Evolutionary conservation across 208 protist genomes (phyloP).

Genomic region (Blastocrithidia nonstop): DNA sequence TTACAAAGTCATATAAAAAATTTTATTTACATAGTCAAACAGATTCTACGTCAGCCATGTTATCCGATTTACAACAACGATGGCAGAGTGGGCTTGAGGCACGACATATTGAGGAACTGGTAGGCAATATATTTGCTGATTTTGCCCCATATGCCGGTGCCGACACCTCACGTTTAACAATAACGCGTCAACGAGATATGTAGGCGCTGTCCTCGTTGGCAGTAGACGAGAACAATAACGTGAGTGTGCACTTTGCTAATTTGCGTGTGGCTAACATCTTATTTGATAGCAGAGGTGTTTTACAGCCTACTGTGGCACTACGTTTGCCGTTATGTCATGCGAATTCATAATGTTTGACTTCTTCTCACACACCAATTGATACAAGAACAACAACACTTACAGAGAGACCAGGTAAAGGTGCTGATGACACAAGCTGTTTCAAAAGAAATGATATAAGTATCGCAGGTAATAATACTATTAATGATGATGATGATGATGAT

Average conservation of each 20-base stretch:
- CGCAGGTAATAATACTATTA: too few species aligned
- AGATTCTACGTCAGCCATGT: not conserved
- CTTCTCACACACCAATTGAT: too few species aligned
- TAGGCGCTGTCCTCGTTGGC: constrained; percentile 11
- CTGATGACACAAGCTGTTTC: too few species aligned
- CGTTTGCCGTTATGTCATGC: constrained; percentile 23
- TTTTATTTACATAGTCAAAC: not conserved
- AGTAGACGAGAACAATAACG: constrained; percentile 30
- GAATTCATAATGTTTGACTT: too few species aligned
- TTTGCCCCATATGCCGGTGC: constrained; percentile 72
- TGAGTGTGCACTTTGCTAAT: constrained; percentile 15
- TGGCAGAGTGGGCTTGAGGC: constrained; percentile 41
- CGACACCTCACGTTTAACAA: constrained; percentile 39
- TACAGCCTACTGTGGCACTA: constrained; percentile 17
- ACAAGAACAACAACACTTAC: too few species aligned
- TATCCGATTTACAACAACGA: constrained; percentile 8
- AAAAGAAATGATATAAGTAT: too few species aligned
- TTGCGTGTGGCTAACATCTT: constrained; percentile 13
- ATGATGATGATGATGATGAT: too few species aligned
- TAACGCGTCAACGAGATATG: constrained; percentile 20
- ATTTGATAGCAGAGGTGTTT: constrained; percentile 23
- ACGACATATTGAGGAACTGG: constrained; percentile 54
- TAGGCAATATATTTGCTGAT: constrained; percentile 38
- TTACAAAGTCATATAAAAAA: constrained; percentile 3
- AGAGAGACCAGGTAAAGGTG: too few species aligned